Percentiles rank a stretch among this genome's conserved stretches.
Conservation (phyloP, 306 rosid genomes). For the Arachis stenosperma region DNA sequence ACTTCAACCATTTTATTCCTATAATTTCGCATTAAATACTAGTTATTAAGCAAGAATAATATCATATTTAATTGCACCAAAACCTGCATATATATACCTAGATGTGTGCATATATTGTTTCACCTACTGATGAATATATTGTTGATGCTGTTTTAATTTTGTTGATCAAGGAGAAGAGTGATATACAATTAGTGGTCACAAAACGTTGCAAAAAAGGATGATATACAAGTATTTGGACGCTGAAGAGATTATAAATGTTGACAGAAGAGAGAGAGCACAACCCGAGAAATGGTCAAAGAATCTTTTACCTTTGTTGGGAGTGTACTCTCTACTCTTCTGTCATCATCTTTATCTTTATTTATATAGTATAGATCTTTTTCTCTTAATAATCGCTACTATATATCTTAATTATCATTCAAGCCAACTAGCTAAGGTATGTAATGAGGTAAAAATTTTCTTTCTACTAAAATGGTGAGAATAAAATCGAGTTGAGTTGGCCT, state of each 20-base stretch:
- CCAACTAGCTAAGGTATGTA: background rate
- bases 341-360: slow-evolving; percentile 42
- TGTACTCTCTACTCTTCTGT: slow-evolving; percentile 84
- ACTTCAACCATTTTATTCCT: too few species aligned
- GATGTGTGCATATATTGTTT: background rate
- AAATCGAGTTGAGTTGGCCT: too few species aligned
- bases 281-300: slow-evolving; percentile 56
- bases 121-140: background rate
- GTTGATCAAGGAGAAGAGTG: background rate
- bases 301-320: slow-evolving; percentile 71
- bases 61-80: too few species aligned
- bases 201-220: slow-evolving; percentile 4
- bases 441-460: too few species aligned
- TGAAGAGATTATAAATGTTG: slow-evolving; percentile 56
- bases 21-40: too few species aligned
- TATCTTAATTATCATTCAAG: background rate
- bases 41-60: too few species aligned
- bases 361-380: too few species aligned
- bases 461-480: too few species aligned
- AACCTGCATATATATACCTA: too few species aligned
- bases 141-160: too few species aligned
- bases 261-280: slow-evolving; percentile 99
- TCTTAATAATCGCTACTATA: too few species aligned
- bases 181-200: too few species aligned
- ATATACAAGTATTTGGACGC: slow-evolving; percentile 16